Base-by-base conservation (phyloP, 768 basidiomycete genomes). In the Crassisporium funariophilum region DNA sequence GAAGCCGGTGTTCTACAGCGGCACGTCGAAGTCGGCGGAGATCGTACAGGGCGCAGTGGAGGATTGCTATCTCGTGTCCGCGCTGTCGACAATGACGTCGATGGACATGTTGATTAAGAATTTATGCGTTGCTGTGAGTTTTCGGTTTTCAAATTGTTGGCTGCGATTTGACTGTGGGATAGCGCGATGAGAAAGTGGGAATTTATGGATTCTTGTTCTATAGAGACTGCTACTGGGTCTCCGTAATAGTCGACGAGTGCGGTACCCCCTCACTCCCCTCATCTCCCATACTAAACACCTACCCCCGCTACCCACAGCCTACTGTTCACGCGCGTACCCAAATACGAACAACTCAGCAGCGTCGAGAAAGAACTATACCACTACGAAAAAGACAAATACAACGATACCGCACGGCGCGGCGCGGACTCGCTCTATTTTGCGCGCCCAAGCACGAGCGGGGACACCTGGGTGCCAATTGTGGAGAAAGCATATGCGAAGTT, bases 401-500 rank as follows among this genome's bases (percentile, higher is more conserved):
- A 79, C 37, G 46, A 55, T 5, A 63, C 65, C 0, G 77, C 78
- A 9, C 62, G 77, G 2, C 75, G 71, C 48, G 74, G 75, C 13
- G 70, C 71, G 27, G 74, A 78, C 44, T 62, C 63, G 4, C 61
- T 82, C 31, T 74, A 74, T 46, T 83, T 81, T 60, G 76, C 80
- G 5, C 68, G 65, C 40, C 76, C 74, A 4, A 51, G 65, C 3
- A 68, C 70, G 4, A 67, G 74, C 8, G 73, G 74, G 24, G 79
- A 82, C 45, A 80, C 78, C 0, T 82, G 80, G 80, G 76, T 81
- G 1, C 74, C 80, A 2, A 58, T 82, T 1, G 65, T 81, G 17
- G 81, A 82, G 56, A 83, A 83, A 54, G 80, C 80, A 4, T 82
- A 75, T 44, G 81, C 79, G 0, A 82, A 82, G 52, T 56, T 79